These are phyloP conservation scores for Pyrus communis DNA, from an alignment of 306 rosid genomes.

Conservation along the genomic window DNA sequence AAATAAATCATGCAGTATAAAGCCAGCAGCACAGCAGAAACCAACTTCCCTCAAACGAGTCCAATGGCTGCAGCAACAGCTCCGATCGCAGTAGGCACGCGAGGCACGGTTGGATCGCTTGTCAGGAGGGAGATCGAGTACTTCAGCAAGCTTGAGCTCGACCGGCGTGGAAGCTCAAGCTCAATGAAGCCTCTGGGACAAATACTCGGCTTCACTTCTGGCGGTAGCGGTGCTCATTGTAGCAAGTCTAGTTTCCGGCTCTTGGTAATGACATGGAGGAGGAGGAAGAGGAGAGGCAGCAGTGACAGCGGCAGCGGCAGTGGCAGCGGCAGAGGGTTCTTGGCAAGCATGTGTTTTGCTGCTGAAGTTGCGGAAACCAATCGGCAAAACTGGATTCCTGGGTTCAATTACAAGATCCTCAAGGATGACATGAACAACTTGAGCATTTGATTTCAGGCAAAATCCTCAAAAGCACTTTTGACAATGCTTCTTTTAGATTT, in stretches of 20 bases:
- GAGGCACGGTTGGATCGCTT: slow-evolving; percentile 75
- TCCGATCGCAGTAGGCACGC: slow-evolving; percentile 73
- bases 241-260: slow-evolving; percentile 49
- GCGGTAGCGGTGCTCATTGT: slow-evolving; percentile 4
- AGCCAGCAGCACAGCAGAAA: slow-evolving; percentile 22
- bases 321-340: slow-evolving; percentile 6
- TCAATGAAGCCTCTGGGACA: slow-evolving; percentile 30
- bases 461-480: neutral
- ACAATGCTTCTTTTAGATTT: neutral
- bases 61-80: slow-evolving; percentile 51
- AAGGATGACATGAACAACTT: slow-evolving; percentile 39
- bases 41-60: slow-evolving; percentile 23
- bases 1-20: slow-evolving; percentile 27
- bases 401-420: slow-evolving; percentile 54
- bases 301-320: neutral
- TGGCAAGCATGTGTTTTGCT: slow-evolving; percentile 45
- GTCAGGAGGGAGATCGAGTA: slow-evolving; percentile 70
- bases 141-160: slow-evolving; percentile 61
- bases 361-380: slow-evolving; percentile 39
- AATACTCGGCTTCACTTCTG: slow-evolving; percentile 17
- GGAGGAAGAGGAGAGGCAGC: slow-evolving; percentile 43
- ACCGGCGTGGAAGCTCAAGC: slow-evolving; percentile 23
- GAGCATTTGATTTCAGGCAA: slow-evolving; percentile 21
- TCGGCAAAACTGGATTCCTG: slow-evolving; percentile 37
- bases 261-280: slow-evolving; percentile 50